Base-by-base conservation (phyloP, 176 grass and related monocot species). In the Oryza nivara region DNA sequence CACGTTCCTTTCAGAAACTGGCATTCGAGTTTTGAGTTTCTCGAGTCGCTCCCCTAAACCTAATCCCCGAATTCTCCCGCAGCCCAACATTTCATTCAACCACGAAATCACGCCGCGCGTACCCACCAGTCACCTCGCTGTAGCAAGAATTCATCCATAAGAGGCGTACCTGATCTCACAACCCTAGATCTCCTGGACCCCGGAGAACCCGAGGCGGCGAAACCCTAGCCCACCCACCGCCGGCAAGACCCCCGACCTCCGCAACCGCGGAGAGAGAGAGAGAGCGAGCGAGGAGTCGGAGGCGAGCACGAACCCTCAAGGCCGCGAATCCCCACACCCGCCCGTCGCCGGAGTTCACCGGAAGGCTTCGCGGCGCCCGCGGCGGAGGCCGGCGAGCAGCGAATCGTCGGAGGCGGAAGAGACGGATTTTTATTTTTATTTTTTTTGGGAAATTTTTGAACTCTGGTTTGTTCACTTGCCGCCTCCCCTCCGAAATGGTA, bases 161-260 rank as follows among this genome's bases (percentile, higher is more conserved):
- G 68, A 32, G 46, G 60, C 73, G 5, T 61, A 86, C 88, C 88
- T 78, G 79, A 68, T 23, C 1, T 83, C 3, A 73, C 67, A 74
- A 63, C 79, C 79, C 88, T 86, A 82, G 79, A 90, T 90, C 83
- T 48, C 68, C 47, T 11, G 13, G 23, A 16, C 12, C 36, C 19
- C 19, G 23, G 13, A 5, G 15, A 4, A 30, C 44, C 45, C 20
- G n/a, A 28, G 28, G 35, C 34, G 8, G 46, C 45, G 73, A 86
- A 86, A 82, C 78, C 86, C 88, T 90, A 86, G 84, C 60, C 68
- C 58, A 4, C 60, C 68, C 58, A 11, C 67, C 47, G 11, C 73
- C 36, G 58, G 67, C 74, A 67, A 76, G 26, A 15, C 51, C 36
- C 48, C 41, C 58, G 58, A 22, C 8, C n/a, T 3, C 40, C 74